Percentiles rank a stretch among this genome's conserved stretches.
Conservation (phyloP, 2,329 filamentous ascomycete species). For the Myriosclerotinia curreyana region DNA sequence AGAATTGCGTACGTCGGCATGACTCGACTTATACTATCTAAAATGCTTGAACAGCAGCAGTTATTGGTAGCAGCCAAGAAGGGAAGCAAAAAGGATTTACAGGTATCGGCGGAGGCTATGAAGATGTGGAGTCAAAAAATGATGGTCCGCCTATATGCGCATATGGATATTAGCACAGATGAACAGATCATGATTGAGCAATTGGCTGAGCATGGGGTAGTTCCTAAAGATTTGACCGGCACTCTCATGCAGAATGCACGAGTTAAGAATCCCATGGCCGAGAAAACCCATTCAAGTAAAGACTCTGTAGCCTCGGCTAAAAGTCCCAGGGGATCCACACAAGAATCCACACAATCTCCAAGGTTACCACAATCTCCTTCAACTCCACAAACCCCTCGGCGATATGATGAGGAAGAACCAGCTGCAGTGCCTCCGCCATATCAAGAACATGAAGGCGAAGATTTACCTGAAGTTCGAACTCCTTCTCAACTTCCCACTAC, state of each 20-base stretch:
- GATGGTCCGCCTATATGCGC: slow-evolving; percentile 89
- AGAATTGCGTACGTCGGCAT: slow-evolving; percentile 94
- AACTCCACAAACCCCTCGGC: slow-evolving; percentile 15
- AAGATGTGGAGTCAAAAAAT: slow-evolving; percentile 98
- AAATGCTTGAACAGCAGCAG: slow-evolving; percentile 70
- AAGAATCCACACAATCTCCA: slow-evolving; percentile 42
- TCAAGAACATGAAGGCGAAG: slow-evolving; percentile 61
- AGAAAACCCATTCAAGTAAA: slow-evolving; percentile 40
- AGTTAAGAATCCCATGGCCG: slow-evolving; percentile 87
- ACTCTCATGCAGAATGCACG: slow-evolving; percentile 87
- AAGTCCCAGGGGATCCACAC: slow-evolving; percentile 42
- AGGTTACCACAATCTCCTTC: slow-evolving; percentile 25
- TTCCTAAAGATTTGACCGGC: slow-evolving; percentile 77
- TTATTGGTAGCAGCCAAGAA: slow-evolving; percentile 53
- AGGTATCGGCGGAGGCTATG: slow-evolving; percentile 69
- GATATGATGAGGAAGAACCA: slow-evolving; percentile 44
- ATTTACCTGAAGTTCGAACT: slow-evolving; percentile 74
- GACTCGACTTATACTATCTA: slow-evolving; percentile 74
- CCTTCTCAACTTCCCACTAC: slow-evolving; percentile 79
- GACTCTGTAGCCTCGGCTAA: slow-evolving; percentile 30
- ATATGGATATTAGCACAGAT: slow-evolving; percentile 90
- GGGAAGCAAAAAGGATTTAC: slow-evolving; percentile 68
- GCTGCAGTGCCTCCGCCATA: slow-evolving; percentile 58
- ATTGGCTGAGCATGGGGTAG: slow-evolving; percentile 84
- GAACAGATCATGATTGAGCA: slow-evolving; percentile 99